Base-by-base conservation (phyloP, 164 flowering plant genomes). In the Hamamelis virginiana region DNA sequence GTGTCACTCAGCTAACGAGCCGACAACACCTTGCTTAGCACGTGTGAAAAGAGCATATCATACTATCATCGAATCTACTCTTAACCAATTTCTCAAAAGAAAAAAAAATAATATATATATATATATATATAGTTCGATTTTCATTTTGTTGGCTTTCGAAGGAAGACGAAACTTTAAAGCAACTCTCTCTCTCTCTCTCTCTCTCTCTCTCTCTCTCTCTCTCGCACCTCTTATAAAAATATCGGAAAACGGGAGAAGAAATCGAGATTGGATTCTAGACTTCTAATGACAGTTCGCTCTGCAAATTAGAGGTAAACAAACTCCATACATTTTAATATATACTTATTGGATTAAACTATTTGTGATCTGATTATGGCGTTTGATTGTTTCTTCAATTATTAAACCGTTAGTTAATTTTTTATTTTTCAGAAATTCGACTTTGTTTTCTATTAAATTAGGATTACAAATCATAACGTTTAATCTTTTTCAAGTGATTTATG, bases 131-230 rank as follows among this genome's bases (percentile, higher is more conserved):
- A n/a, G n/a, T n/a, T n/a, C 41, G 6, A 33, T 33, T 33, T 33
- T 33, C 41, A 6, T 61, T 66, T 76, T 43, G 47, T 43, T 72
- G 73, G 76, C 41, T 56, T 45, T 65, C 25, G 26, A 26, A 62
- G 67, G 68, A 69, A 66, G 79, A 64, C 64, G 68, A 76, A 71
- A 66, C 80, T 19, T 76, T 4, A 33, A 79, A 73, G 77, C 73
- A 71, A 75, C 74, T 25, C 72, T 56, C 53, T 15, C 43, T 55
- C 22, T 63, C 43, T 15, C 66, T 62, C 22, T 70, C 56, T 18
- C 26, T n/a, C n/a, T n/a, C n/a, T n/a, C n/a, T n/a, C n/a, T n/a
- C 74, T 25, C 72, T 56, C 53, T 15, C 43, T 55, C 22, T 63
- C 43, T n/a, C 21, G 28, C 13, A 23, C 19, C 61, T 21, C 14